Base-by-base conservation (phyloP, 1,284 basidiomycete genomes). In the Termitomyces sp. region DNA sequence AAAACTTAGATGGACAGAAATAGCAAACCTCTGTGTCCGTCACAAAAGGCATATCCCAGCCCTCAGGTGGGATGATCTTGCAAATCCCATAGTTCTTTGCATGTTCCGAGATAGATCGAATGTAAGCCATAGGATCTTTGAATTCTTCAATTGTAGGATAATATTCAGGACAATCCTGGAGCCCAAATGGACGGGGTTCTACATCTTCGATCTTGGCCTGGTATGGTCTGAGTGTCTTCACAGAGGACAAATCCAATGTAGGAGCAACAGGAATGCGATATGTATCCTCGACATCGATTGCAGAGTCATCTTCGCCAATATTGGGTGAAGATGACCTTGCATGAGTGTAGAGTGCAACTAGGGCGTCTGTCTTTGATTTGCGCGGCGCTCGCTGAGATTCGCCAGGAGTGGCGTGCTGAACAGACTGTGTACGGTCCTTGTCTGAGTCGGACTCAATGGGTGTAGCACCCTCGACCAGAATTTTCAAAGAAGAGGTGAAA, bases 31-130 rank as follows among this genome's bases (percentile, higher is more conserved):
- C 90, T 31, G 94, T 93, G 68, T 98, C 89, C 43, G 95, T 90
- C n/a, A 92, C 88, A 70, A 98, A 99, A 13, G 95, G 93, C 84
- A 98, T 96, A 63, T 88, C 83, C 97, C 97, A 99, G 36, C 85
- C 92, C 57, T 82, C 77, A 1, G 97, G 97, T 55, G 97, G 97
- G 19, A 98, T 82, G 58, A 99, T 86, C 76, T 99, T 99, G 75
- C 92, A 94, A 64, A 99, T 95, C 31, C 97, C 97, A 67, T 84
- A 94, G 46, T 82, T 73, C 64, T 79, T 83, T 0, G 90, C 94
- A 36, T 82, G 75, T 50, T 86, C 80, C 7, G 90, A 83, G 64
- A 97, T 91, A 54, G 84, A 87, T 64, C 84, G 84, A 69, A 99
- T 92, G 75, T 98, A 99, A 50, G 83, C 81, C 86, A 98, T 90